Base-by-base conservation (phyloP, 768 basidiomycete genomes). In the Cystofilobasidium capitatum region DNA sequence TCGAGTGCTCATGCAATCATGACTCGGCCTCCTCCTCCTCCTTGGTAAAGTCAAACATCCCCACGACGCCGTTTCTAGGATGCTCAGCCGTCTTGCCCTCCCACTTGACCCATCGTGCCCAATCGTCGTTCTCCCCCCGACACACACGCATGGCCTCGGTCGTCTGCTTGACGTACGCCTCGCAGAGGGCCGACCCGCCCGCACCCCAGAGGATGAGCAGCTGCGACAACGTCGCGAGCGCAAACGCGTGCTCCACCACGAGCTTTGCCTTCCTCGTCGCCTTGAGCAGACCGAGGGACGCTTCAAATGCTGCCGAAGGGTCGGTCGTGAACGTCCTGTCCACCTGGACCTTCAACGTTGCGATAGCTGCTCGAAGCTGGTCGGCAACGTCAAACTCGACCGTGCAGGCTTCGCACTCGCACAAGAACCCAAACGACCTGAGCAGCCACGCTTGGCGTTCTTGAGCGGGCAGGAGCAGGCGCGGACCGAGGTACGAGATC, bases 401-500 rank as follows among this genome's bases (percentile, higher is more conserved):
- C 29, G 40, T 29, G 42, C 66, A 68, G 0, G 55, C 29, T 5
- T 39, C 29, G 29, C 66, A 68, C 33, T 24, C 49, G 61, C 66
- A 68, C 22, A 40, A 26, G 57, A 68, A 68, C 39, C 39, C 51
- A 33, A 68, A 68, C 14, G 54, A 58, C 22, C 14, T 13, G 14
- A 44, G 14, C 36, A 68, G 66, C 37, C 44, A 51, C 16, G 40
- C 8, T 20, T 55, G 22, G 3, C 66, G 66, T 4, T 57, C 42
- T 39, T 33, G 29, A n/a, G 61, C 37, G 0, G 66, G 61, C 33
- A 57, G 62, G 55, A 62, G 60, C 5, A 68, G 66, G 16, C 57
- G 54, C 13, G 66, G 39, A n/a, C 49, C 37, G 35, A 68, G 66
- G 62, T 68, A 68, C n/a, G 66, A 68, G 49, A 68, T 58, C 39